Conservation (phyloP, 768 basidiomycete species). For the Naganishia vaughanmartiniae region DNA sequence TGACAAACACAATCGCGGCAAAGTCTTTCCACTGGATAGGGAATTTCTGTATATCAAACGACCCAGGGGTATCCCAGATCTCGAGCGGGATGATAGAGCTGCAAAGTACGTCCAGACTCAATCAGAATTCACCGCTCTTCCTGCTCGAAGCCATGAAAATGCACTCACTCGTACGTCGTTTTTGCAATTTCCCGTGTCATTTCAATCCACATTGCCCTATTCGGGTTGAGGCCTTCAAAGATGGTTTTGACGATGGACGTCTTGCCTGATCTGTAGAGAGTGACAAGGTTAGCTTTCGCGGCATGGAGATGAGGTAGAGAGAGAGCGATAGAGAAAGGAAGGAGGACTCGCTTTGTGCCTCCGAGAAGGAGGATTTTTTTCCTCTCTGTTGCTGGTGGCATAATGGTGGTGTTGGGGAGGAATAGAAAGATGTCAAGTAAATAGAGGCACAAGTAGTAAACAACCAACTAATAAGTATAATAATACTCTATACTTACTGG, state of each 20-base stretch:
- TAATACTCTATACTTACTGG: too few species aligned
- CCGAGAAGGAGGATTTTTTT: constrained; percentile 48
- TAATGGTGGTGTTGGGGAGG: not conserved
- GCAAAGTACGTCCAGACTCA: too few species aligned
- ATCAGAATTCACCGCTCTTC: too few species aligned
- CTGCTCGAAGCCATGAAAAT: too few species aligned
- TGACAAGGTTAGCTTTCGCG: not conserved
- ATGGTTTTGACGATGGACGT: constrained; percentile 85
- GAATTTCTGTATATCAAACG: constrained; percentile 73
- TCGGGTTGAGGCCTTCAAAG: constrained; percentile 78
- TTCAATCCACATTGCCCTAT: constrained; percentile 86
- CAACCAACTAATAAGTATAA: too few species aligned
- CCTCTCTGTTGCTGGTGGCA: constrained; percentile 22
- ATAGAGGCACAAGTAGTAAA: too few species aligned
- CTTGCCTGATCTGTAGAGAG: constrained; percentile 73
- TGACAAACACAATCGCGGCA: constrained; percentile 82
- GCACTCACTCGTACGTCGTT: constrained; percentile 75
- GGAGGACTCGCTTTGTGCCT: constrained; percentile 43
- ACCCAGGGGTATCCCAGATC: constrained; percentile 93
- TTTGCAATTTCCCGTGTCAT: constrained; percentile 74
- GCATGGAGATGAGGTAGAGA: too few species aligned
- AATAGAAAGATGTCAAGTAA: not conserved
- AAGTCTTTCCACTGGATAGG: constrained; percentile 69
- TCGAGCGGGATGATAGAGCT: constrained; percentile 90
- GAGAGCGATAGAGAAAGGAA: not conserved